A percentile compares a stretch with the other conserved stretches of the same genome.
phyloP scores from a whole-genome alignment of 768 basidiomycete genomes.

The Pholiota molesta region DNA sequence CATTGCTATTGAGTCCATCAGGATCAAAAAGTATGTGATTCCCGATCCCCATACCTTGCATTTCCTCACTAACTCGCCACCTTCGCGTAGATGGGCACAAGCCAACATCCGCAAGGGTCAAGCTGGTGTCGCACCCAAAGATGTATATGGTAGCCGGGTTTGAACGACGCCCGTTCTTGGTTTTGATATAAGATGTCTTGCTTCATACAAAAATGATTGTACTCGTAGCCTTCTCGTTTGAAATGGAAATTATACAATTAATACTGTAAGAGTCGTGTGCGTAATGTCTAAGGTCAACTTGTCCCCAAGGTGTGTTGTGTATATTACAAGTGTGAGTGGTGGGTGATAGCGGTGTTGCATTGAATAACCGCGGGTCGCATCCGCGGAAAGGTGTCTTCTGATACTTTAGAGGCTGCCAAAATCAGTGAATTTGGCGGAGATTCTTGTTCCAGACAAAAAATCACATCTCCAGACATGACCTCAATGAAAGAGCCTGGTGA shows the following conservation, averaged over 20 bases:
- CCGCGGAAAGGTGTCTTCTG: not conserved
- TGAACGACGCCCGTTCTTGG: conserved; percentile 23
- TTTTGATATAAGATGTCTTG: not conserved
- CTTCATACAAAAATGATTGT: not conserved
- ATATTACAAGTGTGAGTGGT: conserved; percentile 1
- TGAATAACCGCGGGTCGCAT: not conserved
- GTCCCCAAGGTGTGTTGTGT: not conserved
- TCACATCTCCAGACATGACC: too few relatives aligned
- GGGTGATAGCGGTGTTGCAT: not conserved
- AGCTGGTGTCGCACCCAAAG: conserved; percentile 72
- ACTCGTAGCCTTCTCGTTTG: not conserved
- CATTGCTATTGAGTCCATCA: conserved; percentile 96
- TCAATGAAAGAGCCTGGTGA: too few relatives aligned
- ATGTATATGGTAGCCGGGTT: conserved; percentile 75
- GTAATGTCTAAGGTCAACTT: not conserved
- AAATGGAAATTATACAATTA: conserved; percentile 6
- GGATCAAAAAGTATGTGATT: conserved; percentile 87
- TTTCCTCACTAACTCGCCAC: conserved; percentile 8
- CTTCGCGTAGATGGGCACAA: conserved; percentile 72
- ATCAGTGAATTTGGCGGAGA: too few relatives aligned
- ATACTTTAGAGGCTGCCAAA: too few relatives aligned
- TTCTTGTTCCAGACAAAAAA: too few relatives aligned
- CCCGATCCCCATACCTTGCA: not conserved
- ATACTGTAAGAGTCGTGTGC: conserved; percentile 2
- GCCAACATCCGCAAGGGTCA: conserved; percentile 86